Percentiles rank a stretch among this genome's conserved stretches.
phyloP scores from a whole-genome alignment of 2,329 filamentous ascomycete species.

The Cladosporium phlei region DNA sequence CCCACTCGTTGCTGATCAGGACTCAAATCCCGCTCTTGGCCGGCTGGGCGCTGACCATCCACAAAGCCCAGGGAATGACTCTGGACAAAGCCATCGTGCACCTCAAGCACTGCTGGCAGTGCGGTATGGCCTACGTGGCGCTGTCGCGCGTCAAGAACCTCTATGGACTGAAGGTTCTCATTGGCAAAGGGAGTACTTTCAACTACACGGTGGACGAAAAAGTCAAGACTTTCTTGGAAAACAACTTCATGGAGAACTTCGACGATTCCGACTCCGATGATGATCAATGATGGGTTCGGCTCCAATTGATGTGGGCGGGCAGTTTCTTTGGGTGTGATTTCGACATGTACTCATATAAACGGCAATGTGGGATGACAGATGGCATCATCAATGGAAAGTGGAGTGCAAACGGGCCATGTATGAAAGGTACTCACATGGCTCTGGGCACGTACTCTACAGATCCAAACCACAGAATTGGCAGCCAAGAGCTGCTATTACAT shows the following conservation, averaged over 20 bases:
- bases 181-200: slow-evolving; percentile 22
- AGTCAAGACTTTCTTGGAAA: slow-evolving; percentile 32
- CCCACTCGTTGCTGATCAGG: slow-evolving; percentile 48
- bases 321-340: too few species aligned
- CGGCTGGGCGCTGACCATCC: slow-evolving; percentile 60
- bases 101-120: slow-evolving; percentile 49
- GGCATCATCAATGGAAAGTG: too few species aligned
- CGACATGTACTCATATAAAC: too few species aligned
- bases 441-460: too few species aligned
- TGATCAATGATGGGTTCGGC: too few species aligned
- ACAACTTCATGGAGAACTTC: not conserved
- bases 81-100: slow-evolving; percentile 56
- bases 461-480: too few species aligned
- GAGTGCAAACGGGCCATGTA: too few species aligned
- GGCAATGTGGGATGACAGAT: too few species aligned
- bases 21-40: slow-evolving; percentile 58
- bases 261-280: too few species aligned
- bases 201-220: slow-evolving; percentile 29
- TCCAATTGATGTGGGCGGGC: too few species aligned
- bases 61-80: slow-evolving; percentile 61
- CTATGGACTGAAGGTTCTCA: slow-evolving; percentile 43
- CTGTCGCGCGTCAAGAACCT: slow-evolving; percentile 53
- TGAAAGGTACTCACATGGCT: too few species aligned
- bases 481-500: too few species aligned
- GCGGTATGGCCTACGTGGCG: slow-evolving; percentile 61